These are phyloP conservation scores for Eimeria maxima DNA, from an alignment of 169 alveolate genomes.

Conservation along the genomic window DNA sequence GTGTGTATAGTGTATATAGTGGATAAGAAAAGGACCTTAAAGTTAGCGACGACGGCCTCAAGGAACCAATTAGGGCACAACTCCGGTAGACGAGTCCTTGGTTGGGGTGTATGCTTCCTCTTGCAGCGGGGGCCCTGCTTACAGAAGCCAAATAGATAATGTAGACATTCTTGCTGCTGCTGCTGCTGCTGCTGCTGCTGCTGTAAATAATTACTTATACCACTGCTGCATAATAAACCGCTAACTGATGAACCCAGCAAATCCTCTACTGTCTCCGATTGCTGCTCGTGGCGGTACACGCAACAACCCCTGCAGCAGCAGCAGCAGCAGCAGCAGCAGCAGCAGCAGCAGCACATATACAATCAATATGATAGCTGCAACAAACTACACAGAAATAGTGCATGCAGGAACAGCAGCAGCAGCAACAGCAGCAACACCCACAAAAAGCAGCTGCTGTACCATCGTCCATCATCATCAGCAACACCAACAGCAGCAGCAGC, in stretches of 20 bases:
- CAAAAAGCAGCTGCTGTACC: neutral
- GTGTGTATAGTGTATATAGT: too few relatives aligned
- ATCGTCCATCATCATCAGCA: constrained; percentile 34
- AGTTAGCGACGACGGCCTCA: constrained; percentile 66
- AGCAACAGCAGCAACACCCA: too few relatives aligned
- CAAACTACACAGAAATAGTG: too few relatives aligned
- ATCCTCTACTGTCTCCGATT: constrained; percentile 52
- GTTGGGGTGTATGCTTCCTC: constrained; percentile 86
- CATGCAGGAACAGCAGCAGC: too few relatives aligned
- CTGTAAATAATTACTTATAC: constrained; percentile 49
- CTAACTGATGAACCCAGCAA: neutral
- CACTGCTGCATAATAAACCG: constrained; percentile 66
- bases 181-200: neutral
- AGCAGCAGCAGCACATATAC: too few relatives aligned
- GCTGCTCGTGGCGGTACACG: constrained; percentile 49
- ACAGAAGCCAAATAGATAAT: constrained; percentile 91
- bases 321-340: constrained; percentile 23
- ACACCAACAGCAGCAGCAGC: constrained; percentile 46
- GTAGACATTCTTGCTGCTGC: constrained; percentile 86
- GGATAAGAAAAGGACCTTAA: too few relatives aligned
- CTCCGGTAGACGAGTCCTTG: constrained; percentile 81
- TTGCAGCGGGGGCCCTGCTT: constrained; percentile 89
- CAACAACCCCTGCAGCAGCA: constrained; percentile 22
- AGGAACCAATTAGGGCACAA: constrained; percentile 85
- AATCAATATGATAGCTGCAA: neutral